Evolutionary conservation across 2,329 filamentous ascomycete genomes (phyloP), one percentile per base, ranked within the genome.

Genomic region (Moelleriella libera): DNA sequence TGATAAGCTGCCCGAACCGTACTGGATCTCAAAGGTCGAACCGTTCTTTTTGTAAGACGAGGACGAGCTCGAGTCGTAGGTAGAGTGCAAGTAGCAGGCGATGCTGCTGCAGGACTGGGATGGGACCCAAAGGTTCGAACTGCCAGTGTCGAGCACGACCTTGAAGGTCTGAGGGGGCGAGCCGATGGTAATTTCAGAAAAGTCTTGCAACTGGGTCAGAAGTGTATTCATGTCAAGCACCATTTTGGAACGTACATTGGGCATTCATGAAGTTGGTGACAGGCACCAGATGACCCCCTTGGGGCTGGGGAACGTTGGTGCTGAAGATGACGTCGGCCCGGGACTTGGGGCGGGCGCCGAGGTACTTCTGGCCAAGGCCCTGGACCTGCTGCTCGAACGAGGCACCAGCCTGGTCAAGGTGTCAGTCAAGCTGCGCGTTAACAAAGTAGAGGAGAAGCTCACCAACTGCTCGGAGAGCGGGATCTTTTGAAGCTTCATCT

Each of bases 121-220:
- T 40, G 94, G 94, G 51, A 98, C 89, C 94, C 94, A 98, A 53
- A 98, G 79, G 75, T 98, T 98, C 66, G 92, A 97, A 76, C 88
- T 96, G 60, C 92, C 92, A 30, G 92, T 98, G 68, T 98, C 92
- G 54, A 98, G 83, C 54, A 98, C 85, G 56, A 98, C 94, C 79
- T 98, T 98, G 82, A 98, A 98, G 57, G 71, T 76, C 73, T 98
- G 92, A 34, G 92, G 83, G 55, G 92, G 92, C 45, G 83, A 90
- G 54, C 92, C 92, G 65, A 98, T 80, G 57, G 80, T 78, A 66
- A 98, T 96, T 68, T 96, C 88, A 57, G 90, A 94, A 80, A 95
- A 98, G 76, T 98, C 89, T 94, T 51, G 9, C 5, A 9, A 5
- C 41, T 10, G 21, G 30, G 47, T 11, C 47, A 51, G 8, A 12